Evolutionary conservation across 2,329 filamentous ascomycete genomes (phyloP), one percentile per base, ranked within the genome.

Genomic region (Exophiala sp.): DNA sequence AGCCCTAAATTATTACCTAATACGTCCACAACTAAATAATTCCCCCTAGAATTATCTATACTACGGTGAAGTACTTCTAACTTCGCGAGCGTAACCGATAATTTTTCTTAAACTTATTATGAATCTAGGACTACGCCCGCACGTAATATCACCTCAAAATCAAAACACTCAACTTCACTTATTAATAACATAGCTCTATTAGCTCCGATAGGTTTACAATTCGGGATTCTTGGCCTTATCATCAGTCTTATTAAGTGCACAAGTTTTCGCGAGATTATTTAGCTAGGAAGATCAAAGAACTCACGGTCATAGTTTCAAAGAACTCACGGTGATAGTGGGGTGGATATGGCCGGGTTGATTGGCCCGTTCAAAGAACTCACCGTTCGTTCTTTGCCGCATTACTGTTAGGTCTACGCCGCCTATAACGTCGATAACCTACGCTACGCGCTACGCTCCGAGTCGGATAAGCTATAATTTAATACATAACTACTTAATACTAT

Each of bases 401-500:
- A 36, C 9, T 3, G 10, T 12, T 36, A 36, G 34, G 34, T 6
- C 6, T 24, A 24, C 6, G 6, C 6, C 6, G 21, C 6, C 6
- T 24, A 24, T 6, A 6, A 6, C 21, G 21, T 24, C 21, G 21
- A 24, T 6, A 6, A 24, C 21, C 6, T 24, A 24, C 21, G 21
- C 21, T 24, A 24, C 6, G 6, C 21, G 21, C 21, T 24, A 24
- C 21, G 3, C 21, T 24, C 21, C 6, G 6, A 24, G 21, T 24
- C 21, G 21, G 6, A 24, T 24, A 24, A 24, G 6, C 6, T 24
- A 3, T 3, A 24, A 24, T 24, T 24, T 24, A 24, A 24, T 24
- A 38, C 49, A 45, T 59, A 59, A 32, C 44, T 62, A 43, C 11
- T 24, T 24, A 24, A 24, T 24, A 24, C 3, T 24, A 24, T 24